Base-by-base conservation (phyloP, 192 early-diverging fungal genomes). In the Irineochytrium annulatum region DNA sequence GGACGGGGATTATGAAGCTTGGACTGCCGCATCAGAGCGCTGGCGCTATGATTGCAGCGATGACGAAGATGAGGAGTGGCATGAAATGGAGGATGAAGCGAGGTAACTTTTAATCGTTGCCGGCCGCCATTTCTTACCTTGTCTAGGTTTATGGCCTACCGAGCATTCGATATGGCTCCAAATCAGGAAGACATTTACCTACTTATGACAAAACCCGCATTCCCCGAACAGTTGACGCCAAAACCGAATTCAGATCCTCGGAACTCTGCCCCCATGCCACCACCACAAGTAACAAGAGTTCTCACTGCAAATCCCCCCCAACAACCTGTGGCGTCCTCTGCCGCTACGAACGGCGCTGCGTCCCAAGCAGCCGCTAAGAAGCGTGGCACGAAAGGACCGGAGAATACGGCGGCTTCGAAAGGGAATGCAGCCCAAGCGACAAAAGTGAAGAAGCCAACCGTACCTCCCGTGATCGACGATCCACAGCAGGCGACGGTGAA, bases 211-310 rank as follows among this genome's bases (percentile, higher is more conserved):
- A 67, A 67, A 44, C 65, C 65, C 8, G 41, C 35, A 24, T 54
- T 54, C 27, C 55, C 65, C 1, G 65, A 67, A 3, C 65, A 67
- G 43, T 53, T 67, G 16, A 60, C 49, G 34, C 65, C 65, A 5
- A 67, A 67, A 52, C 57, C 65, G 20, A 22, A 16, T 17, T 5
- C 51, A 14, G 63, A 65, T 57, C 51, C 65, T 11, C 51, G 43
- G 5, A 34, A 33, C 6, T n/a, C n/a, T n/a, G 43, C 24, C n/a
- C 8, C 17, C 1, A 8, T 44, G 3, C 63, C 54, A 2, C 30
- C 44, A 20, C 63, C 63, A 8, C 8, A 8, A 41, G 37, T 41
- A 41, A 13, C 37, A 41, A 41, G 37, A 41, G 11, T n/a, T 41
- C 37, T n/a, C 8, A n/a, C 37, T n/a, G n/a, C n/a, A n/a, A n/a